phyloP scores from a whole-genome alignment of 768 basidiomycete genomes.

The Rhizopogon sp. region DNA sequence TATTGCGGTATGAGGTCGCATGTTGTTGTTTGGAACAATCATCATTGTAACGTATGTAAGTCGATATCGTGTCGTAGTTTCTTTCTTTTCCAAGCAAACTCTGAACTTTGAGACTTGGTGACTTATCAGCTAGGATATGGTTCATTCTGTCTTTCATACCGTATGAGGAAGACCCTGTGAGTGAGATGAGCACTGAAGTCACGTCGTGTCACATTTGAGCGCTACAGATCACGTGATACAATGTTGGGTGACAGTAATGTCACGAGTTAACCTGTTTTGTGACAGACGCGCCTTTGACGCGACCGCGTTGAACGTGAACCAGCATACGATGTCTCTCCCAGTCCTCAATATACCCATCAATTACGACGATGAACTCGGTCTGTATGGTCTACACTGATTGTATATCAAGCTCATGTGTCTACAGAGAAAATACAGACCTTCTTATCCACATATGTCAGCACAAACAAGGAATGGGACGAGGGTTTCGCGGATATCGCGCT shows the following conservation, averaged over 20 bases:
- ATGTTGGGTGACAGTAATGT: slow-evolving; percentile 1
- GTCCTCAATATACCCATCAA: slow-evolving; percentile 54
- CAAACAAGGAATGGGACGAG: slow-evolving; percentile 60
- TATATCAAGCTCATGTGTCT: slow-evolving; percentile 2
- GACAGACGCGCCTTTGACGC: slow-evolving; percentile 25
- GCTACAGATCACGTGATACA: neutral
- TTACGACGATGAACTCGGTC: slow-evolving; percentile 74
- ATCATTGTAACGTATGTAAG: neutral
- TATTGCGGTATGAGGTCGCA: neutral
- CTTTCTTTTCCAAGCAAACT: neutral
- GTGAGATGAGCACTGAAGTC: neutral
- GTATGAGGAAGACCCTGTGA: too few relatives aligned
- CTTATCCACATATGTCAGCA: slow-evolving; percentile 60
- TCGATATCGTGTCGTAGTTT: neutral
- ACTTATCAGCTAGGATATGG: too few relatives aligned
- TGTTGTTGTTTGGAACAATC: neutral
- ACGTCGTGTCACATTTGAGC: neutral
- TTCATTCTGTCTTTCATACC: too few relatives aligned
- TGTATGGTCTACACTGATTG: neutral
- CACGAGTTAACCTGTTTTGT: slow-evolving; percentile 6
- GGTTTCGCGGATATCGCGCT: slow-evolving; percentile 71
- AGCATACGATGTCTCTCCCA: slow-evolving; percentile 59
- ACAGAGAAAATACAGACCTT: slow-evolving; percentile 69
- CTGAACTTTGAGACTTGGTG: neutral
- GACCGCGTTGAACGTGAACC: slow-evolving; percentile 8